Evolutionary conservation across 805 yeast genomes (phyloP), one percentile per base, ranked within the genome.

Genomic region (Suhomyces sp.): DNA sequence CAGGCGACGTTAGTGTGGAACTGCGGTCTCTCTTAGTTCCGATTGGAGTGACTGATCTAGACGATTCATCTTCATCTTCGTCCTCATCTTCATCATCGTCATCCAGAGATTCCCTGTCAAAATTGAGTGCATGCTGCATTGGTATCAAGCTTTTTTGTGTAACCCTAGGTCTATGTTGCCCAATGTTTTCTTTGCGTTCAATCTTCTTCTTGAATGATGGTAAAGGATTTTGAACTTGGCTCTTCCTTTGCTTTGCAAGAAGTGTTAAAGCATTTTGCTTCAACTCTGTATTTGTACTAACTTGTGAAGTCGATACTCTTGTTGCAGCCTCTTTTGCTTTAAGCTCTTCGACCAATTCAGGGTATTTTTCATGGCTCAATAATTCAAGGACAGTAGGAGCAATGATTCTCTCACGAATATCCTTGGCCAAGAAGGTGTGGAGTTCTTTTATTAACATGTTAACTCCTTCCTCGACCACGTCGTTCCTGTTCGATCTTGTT

Each of bases 391-490:
- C 74, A 2, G 72, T 68, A 0, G 93, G 87, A 0, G 84, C 88
- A 16, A 86, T 72, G 3, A 84, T 60, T 40, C 87, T 74, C 49
- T 80, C 91, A 45, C 84, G 69, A 16, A 88, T 74, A 58, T 88
- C 95, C 41, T 82, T 81, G 14, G 78, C 62, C 28, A 88, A 55
- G 30, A 80, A 78, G 8, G 66, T 63, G 40, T 76, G 77, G 33
- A 88, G 68, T 44, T 88, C 95, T 36, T 74, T 76, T 17, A 80
- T 53, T 31, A 88, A 63, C 34, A 72, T 60, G 15, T 70, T 61
- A 1, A 76, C 68, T 0, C 95, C 82, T 30, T 80, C 85, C 13
- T 74, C 75, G 2, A 79, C 60, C 1, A 77, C 67, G 38, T 52
- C 65, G 36, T 50, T 50, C 25, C 48, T 46, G 9, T 27, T 27